Percentiles rank a stretch among this genome's conserved stretches.
phyloP scores from a whole-genome alignment of 768 basidiomycete genomes.

The Leucogyrophana mollusca region DNA sequence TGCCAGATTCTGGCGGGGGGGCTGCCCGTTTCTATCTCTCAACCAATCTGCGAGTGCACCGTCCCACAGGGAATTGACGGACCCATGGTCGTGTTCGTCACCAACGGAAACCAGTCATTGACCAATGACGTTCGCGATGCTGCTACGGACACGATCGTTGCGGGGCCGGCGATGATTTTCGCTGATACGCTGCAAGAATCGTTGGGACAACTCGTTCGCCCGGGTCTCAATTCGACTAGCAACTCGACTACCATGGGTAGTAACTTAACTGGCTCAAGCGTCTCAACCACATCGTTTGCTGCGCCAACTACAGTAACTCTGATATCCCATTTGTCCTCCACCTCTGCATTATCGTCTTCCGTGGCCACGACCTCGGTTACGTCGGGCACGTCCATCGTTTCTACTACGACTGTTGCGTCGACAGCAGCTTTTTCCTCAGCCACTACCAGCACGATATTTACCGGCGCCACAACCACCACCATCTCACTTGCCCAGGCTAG shows the following conservation, averaged over 20 bases:
- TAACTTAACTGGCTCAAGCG: neutral
- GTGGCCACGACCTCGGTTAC: slow-evolving; percentile 22
- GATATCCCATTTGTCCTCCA: neutral
- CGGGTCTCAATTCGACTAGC: slow-evolving; percentile 13
- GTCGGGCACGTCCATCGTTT: slow-evolving; percentile 18
- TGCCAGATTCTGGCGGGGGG: slow-evolving; percentile 82
- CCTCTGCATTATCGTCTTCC: slow-evolving; percentile 5
- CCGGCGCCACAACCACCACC: slow-evolving; percentile 12
- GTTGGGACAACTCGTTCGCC: slow-evolving; percentile 46
- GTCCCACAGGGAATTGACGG: slow-evolving; percentile 72
- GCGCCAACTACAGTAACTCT: slow-evolving; percentile 4
- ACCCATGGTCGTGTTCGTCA: slow-evolving; percentile 72
- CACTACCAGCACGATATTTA: neutral
- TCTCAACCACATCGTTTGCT: slow-evolving; percentile 3
- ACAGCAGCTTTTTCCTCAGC: slow-evolving; percentile 9
- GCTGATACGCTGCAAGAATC: slow-evolving; percentile 58
- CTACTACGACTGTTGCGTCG: slow-evolving; percentile 34
- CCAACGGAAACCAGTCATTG: slow-evolving; percentile 60
- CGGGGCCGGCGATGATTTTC: slow-evolving; percentile 71
- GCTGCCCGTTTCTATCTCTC: slow-evolving; percentile 47
- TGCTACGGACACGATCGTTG: slow-evolving; percentile 52
- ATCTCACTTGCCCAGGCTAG: slow-evolving; percentile 24
- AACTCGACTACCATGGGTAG: slow-evolving; percentile 2
- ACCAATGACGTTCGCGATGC: slow-evolving; percentile 60
- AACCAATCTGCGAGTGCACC: slow-evolving; percentile 59